Conservation (phyloP, 1,284 basidiomycete species). For the Papiliotrema laurentii region DNA sequence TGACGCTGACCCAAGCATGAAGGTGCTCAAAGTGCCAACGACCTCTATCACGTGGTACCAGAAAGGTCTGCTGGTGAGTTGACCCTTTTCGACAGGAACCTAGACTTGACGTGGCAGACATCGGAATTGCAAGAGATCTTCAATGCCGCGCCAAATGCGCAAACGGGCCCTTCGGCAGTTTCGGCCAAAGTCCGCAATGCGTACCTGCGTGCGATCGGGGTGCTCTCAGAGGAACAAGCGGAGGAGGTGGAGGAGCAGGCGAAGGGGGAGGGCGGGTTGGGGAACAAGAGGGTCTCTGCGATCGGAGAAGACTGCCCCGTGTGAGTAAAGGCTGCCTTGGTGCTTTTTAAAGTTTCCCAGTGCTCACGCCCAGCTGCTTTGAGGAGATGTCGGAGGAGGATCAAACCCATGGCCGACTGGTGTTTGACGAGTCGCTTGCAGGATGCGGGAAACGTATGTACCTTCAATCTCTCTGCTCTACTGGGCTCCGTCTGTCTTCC, state of each 20-base stretch:
- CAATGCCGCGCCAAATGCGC: constrained; percentile 16
- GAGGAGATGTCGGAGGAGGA: constrained; percentile 33
- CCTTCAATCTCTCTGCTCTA: not conserved
- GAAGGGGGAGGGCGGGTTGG: not conserved
- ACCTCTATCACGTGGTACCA: constrained; percentile 28
- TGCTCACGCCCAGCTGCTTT: constrained; percentile 23
- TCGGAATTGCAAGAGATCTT: constrained; percentile 21
- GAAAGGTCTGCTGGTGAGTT: constrained; percentile 29
- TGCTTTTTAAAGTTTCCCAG: not conserved
- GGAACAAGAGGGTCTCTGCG: constrained; percentile 10
- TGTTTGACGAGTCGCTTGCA: constrained; percentile 22
- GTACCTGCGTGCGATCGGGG: constrained; percentile 23
- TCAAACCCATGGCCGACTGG: constrained; percentile 13
- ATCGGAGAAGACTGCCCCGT: constrained; percentile 40
- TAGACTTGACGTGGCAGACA: constrained; percentile 10
- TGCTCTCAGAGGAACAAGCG: constrained; percentile 3
- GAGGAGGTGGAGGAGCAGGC: constrained; percentile 6
- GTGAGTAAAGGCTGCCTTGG: too few relatives aligned
- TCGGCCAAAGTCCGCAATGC: constrained; percentile 13
- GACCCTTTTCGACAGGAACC: too few relatives aligned
- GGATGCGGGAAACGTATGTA: constrained; percentile 38
- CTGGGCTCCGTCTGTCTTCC: too few relatives aligned
- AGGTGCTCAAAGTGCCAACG: constrained; percentile 31
- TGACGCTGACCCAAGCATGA: too few relatives aligned
- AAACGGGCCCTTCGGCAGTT: constrained; percentile 14